Percentiles rank a stretch among this genome's conserved stretches.
Evolutionary conservation across 2,329 filamentous ascomycete genomes (phyloP).

Genomic region (Aspergillus neoniger): DNA sequence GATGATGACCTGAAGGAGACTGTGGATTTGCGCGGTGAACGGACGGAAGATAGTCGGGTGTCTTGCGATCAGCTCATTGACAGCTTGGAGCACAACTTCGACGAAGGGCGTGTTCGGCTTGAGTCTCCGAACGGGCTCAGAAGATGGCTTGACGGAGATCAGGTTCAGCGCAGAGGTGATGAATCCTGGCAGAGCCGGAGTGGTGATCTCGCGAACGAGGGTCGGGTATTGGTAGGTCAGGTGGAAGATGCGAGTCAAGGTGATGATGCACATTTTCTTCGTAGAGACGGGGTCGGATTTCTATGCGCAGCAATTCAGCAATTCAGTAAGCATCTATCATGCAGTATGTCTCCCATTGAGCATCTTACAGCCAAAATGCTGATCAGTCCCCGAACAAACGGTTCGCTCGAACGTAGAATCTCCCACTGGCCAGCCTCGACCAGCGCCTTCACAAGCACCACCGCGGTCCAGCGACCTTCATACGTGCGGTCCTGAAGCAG

Average conservation of each 20-base stretch:
- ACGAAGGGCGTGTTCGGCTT: constrained; percentile 54
- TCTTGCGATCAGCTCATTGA: constrained; percentile 71
- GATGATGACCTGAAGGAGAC: constrained; percentile 61
- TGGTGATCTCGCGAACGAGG: constrained; percentile 82
- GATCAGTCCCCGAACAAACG: constrained; percentile 77
- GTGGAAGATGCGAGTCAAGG: constrained; percentile 79
- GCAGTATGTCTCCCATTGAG: neutral
- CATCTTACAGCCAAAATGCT: constrained; percentile 67
- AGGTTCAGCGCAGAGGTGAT: constrained; percentile 72
- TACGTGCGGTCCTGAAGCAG: constrained; percentile 74
- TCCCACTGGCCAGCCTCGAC: constrained; percentile 86
- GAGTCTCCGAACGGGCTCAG: constrained; percentile 37
- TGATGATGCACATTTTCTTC: constrained; percentile 75
- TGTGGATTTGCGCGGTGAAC: constrained; percentile 67
- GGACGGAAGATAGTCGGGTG: constrained; percentile 84
- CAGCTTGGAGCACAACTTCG: constrained; percentile 70
- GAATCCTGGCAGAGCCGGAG: constrained; percentile 74
- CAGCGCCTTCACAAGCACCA: constrained; percentile 75
- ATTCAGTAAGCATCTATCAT: constrained; percentile 12
- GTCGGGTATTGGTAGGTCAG: constrained; percentile 81
- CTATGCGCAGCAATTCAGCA: constrained; percentile 42
- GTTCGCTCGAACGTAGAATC: constrained; percentile 68
- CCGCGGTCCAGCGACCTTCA: constrained; percentile 75
- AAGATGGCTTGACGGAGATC: constrained; percentile 50
- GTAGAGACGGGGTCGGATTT: constrained; percentile 75